These are phyloP conservation scores for Balakata baccata DNA, from an alignment of 345 rosid genomes.

Conservation along the genomic window DNA sequence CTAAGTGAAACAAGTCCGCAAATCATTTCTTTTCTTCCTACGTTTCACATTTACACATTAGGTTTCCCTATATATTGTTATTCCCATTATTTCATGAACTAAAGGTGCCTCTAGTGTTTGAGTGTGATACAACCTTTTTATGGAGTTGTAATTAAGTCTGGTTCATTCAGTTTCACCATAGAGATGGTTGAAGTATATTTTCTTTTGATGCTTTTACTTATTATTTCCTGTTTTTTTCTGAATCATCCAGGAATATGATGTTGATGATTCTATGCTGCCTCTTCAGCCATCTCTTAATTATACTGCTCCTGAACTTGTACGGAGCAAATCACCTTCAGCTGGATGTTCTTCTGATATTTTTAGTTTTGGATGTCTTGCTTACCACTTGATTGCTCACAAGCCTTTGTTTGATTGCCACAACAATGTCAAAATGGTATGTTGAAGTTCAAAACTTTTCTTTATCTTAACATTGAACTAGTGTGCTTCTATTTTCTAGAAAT, in stretches of 20 bases:
- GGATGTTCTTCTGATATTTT: constrained; percentile 83
- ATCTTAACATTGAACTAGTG: background rate
- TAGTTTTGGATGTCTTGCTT: constrained; percentile 93
- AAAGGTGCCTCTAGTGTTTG: background rate
- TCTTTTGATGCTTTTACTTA: background rate
- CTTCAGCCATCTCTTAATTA: constrained; percentile 91
- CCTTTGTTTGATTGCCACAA: constrained; percentile 92
- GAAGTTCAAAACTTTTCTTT: constrained; percentile 9
- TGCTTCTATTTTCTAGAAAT: background rate
- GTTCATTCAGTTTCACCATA: background rate
- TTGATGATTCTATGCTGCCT: constrained; percentile 88
- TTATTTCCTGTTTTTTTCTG: constrained; percentile 22
- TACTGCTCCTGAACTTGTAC: constrained; percentile 89
- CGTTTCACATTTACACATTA: background rate
- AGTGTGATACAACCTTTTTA: background rate
- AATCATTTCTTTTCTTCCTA: background rate
- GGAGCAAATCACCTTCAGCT: constrained; percentile 64
- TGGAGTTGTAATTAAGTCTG: background rate
- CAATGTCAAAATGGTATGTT: constrained; percentile 88
- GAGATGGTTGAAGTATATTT: constrained; percentile 1
- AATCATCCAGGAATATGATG: constrained; percentile 76
- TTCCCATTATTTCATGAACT: background rate
- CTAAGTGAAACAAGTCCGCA: background rate
- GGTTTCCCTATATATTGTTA: background rate
- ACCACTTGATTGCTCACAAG: constrained; percentile 82